phyloP scores from a whole-genome alignment of 805 yeast genomes.

The Saccharomyces cerevisiae region DNA sequence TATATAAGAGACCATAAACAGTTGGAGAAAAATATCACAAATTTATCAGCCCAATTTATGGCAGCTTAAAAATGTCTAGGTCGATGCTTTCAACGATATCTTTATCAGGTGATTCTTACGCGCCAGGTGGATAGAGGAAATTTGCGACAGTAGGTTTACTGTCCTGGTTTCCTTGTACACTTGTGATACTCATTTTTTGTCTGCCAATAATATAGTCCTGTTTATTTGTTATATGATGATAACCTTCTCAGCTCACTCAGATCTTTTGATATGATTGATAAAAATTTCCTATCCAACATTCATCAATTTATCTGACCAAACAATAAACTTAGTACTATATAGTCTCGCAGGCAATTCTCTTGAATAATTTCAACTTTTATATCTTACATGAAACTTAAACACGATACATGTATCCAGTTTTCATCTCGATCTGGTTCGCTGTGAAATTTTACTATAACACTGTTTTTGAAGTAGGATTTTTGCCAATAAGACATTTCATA shows the following conservation, averaged over 20 bases:
- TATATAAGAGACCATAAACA: background rate
- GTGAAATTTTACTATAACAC: constrained; percentile 35
- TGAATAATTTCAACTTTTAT: background rate
- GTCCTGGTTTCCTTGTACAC: background rate
- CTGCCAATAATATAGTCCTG: background rate
- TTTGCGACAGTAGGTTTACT: background rate
- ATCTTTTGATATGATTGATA: background rate
- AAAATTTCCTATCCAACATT: background rate
- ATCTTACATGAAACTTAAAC: constrained; percentile 21
- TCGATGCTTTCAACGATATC: background rate
- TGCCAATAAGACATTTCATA: constrained; percentile 54
- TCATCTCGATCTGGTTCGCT: constrained; percentile 16
- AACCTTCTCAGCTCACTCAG: background rate
- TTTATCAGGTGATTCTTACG: background rate
- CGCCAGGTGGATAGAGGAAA: background rate
- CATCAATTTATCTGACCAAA: background rate
- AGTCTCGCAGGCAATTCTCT: background rate
- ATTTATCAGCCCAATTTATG: too few species aligned
- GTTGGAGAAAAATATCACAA: background rate
- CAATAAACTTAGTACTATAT: background rate
- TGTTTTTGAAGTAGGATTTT: constrained; percentile 38
- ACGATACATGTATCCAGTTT: constrained; percentile 23
- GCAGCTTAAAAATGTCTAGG: background rate
- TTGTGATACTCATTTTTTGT: background rate
- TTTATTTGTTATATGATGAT: background rate